Evolutionary conservation across 495 filamentous ascomycete genomes (phyloP), one percentile per base, ranked within the genome.

Genomic region (Penicillium taxi): DNA sequence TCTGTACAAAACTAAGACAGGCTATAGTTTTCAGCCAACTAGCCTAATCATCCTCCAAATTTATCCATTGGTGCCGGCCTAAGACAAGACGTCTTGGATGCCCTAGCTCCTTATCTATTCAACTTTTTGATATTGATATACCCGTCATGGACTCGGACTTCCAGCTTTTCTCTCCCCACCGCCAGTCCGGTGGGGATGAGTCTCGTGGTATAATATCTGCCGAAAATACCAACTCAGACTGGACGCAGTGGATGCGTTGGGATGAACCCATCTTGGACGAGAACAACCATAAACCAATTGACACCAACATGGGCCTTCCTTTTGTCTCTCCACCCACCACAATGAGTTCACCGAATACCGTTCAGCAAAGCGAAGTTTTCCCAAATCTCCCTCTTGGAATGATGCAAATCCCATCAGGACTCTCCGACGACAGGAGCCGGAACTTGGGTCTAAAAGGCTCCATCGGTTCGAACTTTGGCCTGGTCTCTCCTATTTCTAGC

Each of bases 191-290:
- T 7, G 50, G 52, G 27, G 54, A 55, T 27, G 46, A 55, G 9
- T 39, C 55, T 2, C 46, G 41, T 9, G 39, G 39, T 19, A 50
- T 39, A 23, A 21, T 42, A 11, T 26, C 37, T 5, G 27, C 42
- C n/a, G 61, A 64, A 9, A 56, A 58, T 23, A 18, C 41, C n/a
- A 51, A 38, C 18, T 64, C 62, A 39, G 66, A 70, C 35, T 70
- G 66, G 66, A 65, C 64, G 1, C 63, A 70, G 41, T 70, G 66
- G 66, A 70, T 70, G 66, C 55, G 65, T 53, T 70, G 66, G 66
- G 66, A 70, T 43, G 61, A 70, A 24, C 59, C 61, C 17, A 44
- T 48, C 19, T 58, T 59, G 19, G 19, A 50, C 1, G 55, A 64
- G 18, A 23, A 42, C 17, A 30, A 41, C 21, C 55, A 52, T 8